phyloP scores from a whole-genome alignment of 805 yeast species.

The Millerozyma acaciae region DNA sequence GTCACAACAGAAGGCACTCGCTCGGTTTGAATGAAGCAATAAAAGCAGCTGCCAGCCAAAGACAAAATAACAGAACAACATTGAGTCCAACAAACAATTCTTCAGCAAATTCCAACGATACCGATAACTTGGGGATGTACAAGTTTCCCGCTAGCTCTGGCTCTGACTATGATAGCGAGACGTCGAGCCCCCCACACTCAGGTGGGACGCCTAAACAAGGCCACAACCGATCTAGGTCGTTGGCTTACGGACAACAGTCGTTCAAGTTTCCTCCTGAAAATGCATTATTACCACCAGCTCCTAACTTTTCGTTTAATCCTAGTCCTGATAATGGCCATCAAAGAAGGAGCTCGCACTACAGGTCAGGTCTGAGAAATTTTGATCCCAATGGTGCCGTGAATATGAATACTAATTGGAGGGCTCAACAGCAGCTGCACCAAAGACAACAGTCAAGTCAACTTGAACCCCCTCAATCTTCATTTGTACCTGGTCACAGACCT shows the following conservation, averaged over 20 bases:
- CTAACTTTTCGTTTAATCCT: constrained; percentile 41
- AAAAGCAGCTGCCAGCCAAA: constrained; percentile 91
- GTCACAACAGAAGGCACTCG: constrained; percentile 90
- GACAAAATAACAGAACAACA: constrained; percentile 41
- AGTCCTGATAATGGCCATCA: constrained; percentile 40
- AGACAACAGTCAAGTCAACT: constrained; percentile 26
- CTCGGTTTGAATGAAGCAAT: constrained; percentile 89
- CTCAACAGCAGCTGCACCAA: constrained; percentile 19
- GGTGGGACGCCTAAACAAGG: constrained; percentile 10
- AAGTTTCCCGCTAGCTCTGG: constrained; percentile 51
- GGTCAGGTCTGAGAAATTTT: constrained; percentile 36
- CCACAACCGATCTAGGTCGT: constrained; percentile 35
- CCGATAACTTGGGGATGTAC: constrained; percentile 33
- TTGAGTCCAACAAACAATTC: constrained; percentile 27
- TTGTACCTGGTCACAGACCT: constrained; percentile 76
- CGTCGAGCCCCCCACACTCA: constrained; percentile 3
- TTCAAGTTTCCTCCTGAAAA: constrained; percentile 62
- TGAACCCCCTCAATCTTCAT: constrained; percentile 39
- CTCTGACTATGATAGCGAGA: constrained; percentile 14
- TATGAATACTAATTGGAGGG: constrained; percentile 64
- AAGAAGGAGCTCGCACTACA: constrained; percentile 37
- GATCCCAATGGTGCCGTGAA: constrained; percentile 29
- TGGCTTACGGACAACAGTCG: constrained; percentile 42
- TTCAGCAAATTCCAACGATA: constrained; percentile 6
- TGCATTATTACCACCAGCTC: constrained; percentile 49